A percentile compares a stretch with the other conserved stretches of the same genome.
Evolutionary conservation across 2,329 filamentous ascomycete species (phyloP).

Genomic region (Cercospora nicotianae): DNA sequence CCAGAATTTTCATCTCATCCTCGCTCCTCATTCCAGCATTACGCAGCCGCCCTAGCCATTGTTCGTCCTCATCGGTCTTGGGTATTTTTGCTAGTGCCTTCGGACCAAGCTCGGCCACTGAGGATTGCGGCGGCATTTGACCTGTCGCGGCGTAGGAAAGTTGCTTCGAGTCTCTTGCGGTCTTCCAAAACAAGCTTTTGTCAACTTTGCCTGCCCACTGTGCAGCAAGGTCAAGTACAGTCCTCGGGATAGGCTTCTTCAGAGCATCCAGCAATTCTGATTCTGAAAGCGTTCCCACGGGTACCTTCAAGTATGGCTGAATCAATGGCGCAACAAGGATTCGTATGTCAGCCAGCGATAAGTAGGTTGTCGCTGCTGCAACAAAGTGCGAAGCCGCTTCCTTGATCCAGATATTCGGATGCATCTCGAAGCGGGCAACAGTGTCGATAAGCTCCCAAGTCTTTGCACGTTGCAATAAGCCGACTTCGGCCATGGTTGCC

Average conservation of each 20-base stretch:
- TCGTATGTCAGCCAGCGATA: constrained; percentile 76
- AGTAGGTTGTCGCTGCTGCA: constrained; percentile 69
- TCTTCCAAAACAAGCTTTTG: constrained; percentile 83
- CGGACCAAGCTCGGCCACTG: constrained; percentile 57
- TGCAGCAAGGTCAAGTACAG: constrained; percentile 80
- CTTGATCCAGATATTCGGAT: constrained; percentile 93
- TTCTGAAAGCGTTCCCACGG: constrained; percentile 69
- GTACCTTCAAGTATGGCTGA: constrained; percentile 75
- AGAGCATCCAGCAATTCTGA: constrained; percentile 74
- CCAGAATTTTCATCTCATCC: constrained; percentile 86
- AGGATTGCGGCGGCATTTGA: constrained; percentile 58
- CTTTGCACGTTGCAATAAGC: constrained; percentile 78
- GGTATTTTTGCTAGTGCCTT: constrained; percentile 63
- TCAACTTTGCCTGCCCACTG: constrained; percentile 73
- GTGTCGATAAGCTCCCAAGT: constrained; percentile 87
- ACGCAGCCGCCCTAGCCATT: constrained; percentile 82
- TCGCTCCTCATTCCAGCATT: constrained; percentile 79
- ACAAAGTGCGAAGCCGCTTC: constrained; percentile 86
- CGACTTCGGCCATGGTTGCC: constrained; percentile 82
- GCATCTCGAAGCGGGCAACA: constrained; percentile 80
- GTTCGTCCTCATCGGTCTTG: constrained; percentile 89
- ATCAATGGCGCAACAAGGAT: constrained; percentile 82
- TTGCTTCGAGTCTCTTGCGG: constrained; percentile 67
- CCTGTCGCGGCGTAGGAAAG: constrained; percentile 56
- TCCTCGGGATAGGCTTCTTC: constrained; percentile 75